These are phyloP conservation scores for Rutstroemia sp. DNA, from an alignment of 2,329 filamentous ascomycete genomes.

Conservation along the genomic window DNA sequence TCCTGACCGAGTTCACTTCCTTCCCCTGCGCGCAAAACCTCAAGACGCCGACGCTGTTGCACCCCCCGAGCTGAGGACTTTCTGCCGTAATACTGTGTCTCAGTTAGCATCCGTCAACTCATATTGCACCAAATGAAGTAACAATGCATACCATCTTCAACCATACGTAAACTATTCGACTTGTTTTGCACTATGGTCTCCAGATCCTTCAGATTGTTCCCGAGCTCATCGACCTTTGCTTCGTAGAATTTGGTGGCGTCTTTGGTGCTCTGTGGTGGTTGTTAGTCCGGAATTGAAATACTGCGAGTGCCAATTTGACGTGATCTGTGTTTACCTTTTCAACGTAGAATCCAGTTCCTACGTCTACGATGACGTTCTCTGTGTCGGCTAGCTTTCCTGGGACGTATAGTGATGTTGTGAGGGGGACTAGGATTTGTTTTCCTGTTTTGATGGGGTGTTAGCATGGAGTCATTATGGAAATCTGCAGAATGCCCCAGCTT, in stretches of 20 bases:
- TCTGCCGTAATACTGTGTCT: conserved; percentile 42
- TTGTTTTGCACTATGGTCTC: conserved; percentile 67
- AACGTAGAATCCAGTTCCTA: conserved; percentile 90
- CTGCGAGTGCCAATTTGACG: too few species aligned
- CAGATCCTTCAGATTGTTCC: conserved; percentile 56
- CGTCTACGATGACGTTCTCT: conserved; percentile 77
- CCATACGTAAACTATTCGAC: conserved; percentile 72
- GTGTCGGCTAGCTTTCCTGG: conserved; percentile 69
- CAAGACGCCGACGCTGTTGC: conserved; percentile 28
- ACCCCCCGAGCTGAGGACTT: conserved; percentile 40
- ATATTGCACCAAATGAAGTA: not conserved
- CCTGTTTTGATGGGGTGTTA: conserved; percentile 16
- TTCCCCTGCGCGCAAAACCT: not conserved
- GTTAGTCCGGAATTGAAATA: not conserved
- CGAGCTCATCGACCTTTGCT: conserved; percentile 58
- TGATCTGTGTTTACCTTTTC: conserved; percentile 59
- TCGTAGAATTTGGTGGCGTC: conserved; percentile 62
- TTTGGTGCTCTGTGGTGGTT: conserved; percentile 36
- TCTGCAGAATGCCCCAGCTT: too few species aligned
- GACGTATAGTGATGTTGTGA: conserved; percentile 93
- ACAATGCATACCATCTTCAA: conserved; percentile 67
- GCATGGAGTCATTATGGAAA: not conserved
- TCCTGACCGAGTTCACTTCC: too few species aligned
- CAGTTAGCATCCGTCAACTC: conserved; percentile 10
- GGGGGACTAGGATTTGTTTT: conserved; percentile 73